These are phyloP conservation scores for Pseudocercospora cruenta DNA, from an alignment of 2,329 filamentous ascomycete species.

Conservation along the genomic window DNA sequence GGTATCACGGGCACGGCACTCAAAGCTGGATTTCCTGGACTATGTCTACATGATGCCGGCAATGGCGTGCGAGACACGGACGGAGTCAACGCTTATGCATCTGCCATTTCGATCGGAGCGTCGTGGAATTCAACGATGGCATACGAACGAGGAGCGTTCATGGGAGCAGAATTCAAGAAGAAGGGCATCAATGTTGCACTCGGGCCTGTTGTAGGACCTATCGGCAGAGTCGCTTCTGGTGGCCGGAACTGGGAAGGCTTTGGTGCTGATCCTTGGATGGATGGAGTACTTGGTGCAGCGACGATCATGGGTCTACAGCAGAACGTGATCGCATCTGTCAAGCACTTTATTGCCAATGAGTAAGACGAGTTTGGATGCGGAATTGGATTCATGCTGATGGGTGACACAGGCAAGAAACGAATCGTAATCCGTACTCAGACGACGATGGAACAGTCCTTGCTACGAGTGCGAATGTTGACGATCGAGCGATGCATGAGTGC, in stretches of 20 bases:
- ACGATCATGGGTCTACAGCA: constrained; percentile 62
- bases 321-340: constrained; percentile 61
- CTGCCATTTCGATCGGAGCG: constrained; percentile 48
- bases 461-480: constrained; percentile 60
- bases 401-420: constrained; percentile 55
- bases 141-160: constrained; percentile 54
- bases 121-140: constrained; percentile 60
- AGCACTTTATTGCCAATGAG: constrained; percentile 60
- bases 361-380: background rate
- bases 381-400: background rate
- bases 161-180: constrained; percentile 60
- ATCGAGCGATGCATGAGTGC: constrained; percentile 70
- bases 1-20: constrained; percentile 42
- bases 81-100: constrained; percentile 48
- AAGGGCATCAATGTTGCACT: constrained; percentile 66
- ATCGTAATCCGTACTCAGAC: constrained; percentile 48
- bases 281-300: constrained; percentile 54
- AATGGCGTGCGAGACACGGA: constrained; percentile 50
- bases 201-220: constrained; percentile 68
- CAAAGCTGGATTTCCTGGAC: constrained; percentile 44
- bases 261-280: constrained; percentile 68
- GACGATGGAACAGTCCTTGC: constrained; percentile 30
- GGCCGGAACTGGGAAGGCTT: constrained; percentile 75
- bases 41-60: constrained; percentile 48
- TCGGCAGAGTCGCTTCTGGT: constrained; percentile 71